phyloP scores from a whole-genome alignment of 2,329 filamentous ascomycete genomes.

The Aureobasidium namibiae region DNA sequence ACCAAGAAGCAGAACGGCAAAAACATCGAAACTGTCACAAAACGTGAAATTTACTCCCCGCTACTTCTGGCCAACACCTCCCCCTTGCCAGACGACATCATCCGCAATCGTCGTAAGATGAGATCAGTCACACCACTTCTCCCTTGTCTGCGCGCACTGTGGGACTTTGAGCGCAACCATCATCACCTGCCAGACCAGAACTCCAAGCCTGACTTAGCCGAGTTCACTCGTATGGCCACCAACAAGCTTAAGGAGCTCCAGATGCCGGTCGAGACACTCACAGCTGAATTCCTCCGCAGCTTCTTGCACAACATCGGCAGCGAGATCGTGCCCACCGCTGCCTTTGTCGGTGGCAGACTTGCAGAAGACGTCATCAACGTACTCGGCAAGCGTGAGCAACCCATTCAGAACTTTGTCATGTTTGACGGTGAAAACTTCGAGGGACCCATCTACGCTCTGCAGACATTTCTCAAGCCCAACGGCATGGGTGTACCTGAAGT shows the following conservation, averaged over 20 bases:
- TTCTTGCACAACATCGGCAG: conserved; percentile 82
- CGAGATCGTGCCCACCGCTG: conserved; percentile 79
- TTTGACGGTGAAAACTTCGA: conserved; percentile 80
- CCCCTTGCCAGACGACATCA: conserved; percentile 59
- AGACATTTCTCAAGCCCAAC: conserved; percentile 15
- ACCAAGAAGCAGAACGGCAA: conserved; percentile 60
- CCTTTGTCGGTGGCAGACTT: conserved; percentile 81
- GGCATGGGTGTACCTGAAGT: conserved; percentile 1
- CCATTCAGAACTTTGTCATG: conserved; percentile 87
- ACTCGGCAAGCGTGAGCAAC: conserved; percentile 81
- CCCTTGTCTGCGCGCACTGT: conserved; percentile 79
- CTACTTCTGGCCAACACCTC: conserved; percentile 79
- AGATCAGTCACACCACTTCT: conserved; percentile 74
- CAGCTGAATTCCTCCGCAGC: conserved; percentile 59
- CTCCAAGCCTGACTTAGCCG: conserved; percentile 57
- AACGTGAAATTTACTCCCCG: conserved; percentile 83
- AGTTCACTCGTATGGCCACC: conserved; percentile 70
- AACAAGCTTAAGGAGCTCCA: conserved; percentile 63
- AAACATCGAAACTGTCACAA: conserved; percentile 76
- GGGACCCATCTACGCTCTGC: conserved; percentile 57
- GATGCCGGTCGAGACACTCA: conserved; percentile 37
- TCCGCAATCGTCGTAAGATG: conserved; percentile 58
- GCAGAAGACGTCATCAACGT: conserved; percentile 98
- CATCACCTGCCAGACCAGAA: conserved; percentile 37
- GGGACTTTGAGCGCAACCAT: conserved; percentile 61